phyloP scores from a whole-genome alignment of 2,329 filamentous ascomycete species.

The Podosphaera aphanis region DNA sequence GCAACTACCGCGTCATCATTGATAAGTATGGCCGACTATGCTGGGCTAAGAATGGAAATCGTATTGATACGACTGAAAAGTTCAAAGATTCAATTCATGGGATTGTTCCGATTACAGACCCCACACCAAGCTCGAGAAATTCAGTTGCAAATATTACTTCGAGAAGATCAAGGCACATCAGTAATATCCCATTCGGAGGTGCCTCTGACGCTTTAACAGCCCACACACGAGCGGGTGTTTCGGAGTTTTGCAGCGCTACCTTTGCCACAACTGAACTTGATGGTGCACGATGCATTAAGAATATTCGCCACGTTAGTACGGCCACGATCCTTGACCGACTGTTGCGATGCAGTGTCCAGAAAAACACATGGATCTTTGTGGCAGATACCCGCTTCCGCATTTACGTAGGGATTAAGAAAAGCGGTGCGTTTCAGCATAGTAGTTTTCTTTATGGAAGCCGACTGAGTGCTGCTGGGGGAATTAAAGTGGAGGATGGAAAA shows the following conservation, averaged over 20 bases:
- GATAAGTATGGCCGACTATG: constrained; percentile 53
- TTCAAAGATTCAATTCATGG: constrained; percentile 64
- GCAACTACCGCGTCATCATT: constrained; percentile 58
- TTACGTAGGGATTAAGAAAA: constrained; percentile 77
- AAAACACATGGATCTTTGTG: constrained; percentile 87
- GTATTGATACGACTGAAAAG: constrained; percentile 51
- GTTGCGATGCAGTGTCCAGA: constrained; percentile 53
- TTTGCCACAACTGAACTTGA: constrained; percentile 42
- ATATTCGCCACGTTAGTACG: constrained; percentile 42
- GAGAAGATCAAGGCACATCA: not conserved
- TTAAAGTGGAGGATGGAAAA: constrained; percentile 64
- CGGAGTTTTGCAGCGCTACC: constrained; percentile 29
- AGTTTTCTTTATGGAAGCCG: constrained; percentile 68
- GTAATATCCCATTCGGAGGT: not conserved
- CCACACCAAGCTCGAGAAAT: constrained; percentile 22
- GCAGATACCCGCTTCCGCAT: constrained; percentile 66
- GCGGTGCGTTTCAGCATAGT: constrained; percentile 73
- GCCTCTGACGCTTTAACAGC: constrained; percentile 8
- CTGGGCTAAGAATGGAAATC: constrained; percentile 63
- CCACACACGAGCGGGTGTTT: constrained; percentile 15
- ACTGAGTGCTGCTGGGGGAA: constrained; percentile 61
- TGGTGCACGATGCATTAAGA: constrained; percentile 33
- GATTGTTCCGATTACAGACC: constrained; percentile 38
- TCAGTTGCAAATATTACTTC: constrained; percentile 18
- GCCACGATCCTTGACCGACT: constrained; percentile 58